These are phyloP conservation scores for Pichia deserticola DNA, from an alignment of 805 yeast genomes.

Conservation along the genomic window DNA sequence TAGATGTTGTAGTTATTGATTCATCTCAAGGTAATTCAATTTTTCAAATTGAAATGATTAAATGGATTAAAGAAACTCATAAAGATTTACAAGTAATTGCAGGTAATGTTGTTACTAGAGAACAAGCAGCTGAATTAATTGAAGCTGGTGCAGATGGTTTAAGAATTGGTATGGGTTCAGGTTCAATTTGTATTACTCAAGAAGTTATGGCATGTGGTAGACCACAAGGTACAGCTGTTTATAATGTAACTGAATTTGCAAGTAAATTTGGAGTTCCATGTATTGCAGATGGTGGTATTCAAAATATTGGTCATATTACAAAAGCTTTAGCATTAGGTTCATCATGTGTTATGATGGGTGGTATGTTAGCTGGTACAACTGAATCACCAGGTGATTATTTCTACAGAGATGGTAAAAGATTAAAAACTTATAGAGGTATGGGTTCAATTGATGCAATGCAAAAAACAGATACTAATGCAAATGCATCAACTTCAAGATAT, in stretches of 20 bases:
- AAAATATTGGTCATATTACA: constrained; percentile 96
- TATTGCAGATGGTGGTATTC: constrained; percentile 99
- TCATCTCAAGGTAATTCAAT: constrained; percentile 97
- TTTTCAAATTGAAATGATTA: constrained; percentile 90
- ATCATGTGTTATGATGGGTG: constrained; percentile 98
- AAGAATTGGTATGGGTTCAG: constrained; percentile 99
- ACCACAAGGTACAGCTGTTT: constrained; percentile 99
- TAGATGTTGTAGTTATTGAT: constrained; percentile 92
- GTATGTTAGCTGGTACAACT: constrained; percentile 95
- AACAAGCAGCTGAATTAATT: constrained; percentile 93
- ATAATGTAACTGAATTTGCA: constrained; percentile 88
- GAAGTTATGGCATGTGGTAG: constrained; percentile 99
- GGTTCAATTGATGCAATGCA: constrained; percentile 99
- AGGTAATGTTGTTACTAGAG: constrained; percentile 98
- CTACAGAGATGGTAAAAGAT: constrained; percentile 96
- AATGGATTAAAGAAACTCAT: constrained; percentile 76
- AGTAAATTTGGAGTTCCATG: constrained; percentile 95
- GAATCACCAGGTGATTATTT: constrained; percentile 98
- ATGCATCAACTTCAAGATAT: constrained; percentile 97
- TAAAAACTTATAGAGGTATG: constrained; percentile 98
- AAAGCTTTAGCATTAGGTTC: constrained; percentile 97
- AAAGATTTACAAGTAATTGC: constrained; percentile 86
- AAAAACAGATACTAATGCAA: constrained; percentile 77
- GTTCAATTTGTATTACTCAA: constrained; percentile 98
- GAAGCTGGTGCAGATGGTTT: constrained; percentile 96